Conservation (phyloP, 768 basidiomycete species). For the Pisolithus tinctorius region DNA sequence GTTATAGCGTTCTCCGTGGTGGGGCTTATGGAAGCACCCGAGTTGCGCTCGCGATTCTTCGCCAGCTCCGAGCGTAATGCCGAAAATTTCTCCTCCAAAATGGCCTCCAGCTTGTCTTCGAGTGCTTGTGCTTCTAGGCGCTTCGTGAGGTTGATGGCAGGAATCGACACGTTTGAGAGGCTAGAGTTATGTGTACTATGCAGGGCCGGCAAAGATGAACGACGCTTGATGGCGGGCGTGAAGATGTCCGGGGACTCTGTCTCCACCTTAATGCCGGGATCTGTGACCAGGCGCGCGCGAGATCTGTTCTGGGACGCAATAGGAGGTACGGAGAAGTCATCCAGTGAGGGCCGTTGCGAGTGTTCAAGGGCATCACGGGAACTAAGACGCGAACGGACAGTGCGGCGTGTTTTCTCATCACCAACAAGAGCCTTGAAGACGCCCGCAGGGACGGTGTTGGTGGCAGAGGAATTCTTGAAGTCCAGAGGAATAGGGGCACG, state of each 20-base stretch:
- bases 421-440: slow-evolving; percentile 72
- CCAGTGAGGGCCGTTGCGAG: slow-evolving; percentile 63
- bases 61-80: slow-evolving; percentile 37
- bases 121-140: slow-evolving; percentile 54
- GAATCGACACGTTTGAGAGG: slow-evolving; percentile 37
- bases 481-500: slow-evolving; percentile 77
- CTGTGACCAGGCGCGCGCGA: slow-evolving; percentile 49
- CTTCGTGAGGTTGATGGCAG: slow-evolving; percentile 45
- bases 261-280: slow-evolving; percentile 39
- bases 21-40: slow-evolving; percentile 30
- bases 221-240: slow-evolving; percentile 38
- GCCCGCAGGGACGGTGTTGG: slow-evolving; percentile 78
- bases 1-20: slow-evolving; percentile 56
- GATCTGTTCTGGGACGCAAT: slow-evolving; percentile 61
- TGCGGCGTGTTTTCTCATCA: slow-evolving; percentile 63
- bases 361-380: slow-evolving; percentile 72
- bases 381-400: slow-evolving; percentile 69
- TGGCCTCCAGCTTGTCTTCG: slow-evolving; percentile 53
- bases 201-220: slow-evolving; percentile 54
- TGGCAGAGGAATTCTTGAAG: slow-evolving; percentile 58
- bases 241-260: slow-evolving; percentile 35
- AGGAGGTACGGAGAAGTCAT: slow-evolving; percentile 62
- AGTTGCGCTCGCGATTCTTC: slow-evolving; percentile 17
- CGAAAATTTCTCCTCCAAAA: slow-evolving; percentile 66
- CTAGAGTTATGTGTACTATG: slow-evolving; percentile 40